phyloP scores from a whole-genome alignment of 208 protist species.

The Leishmania turanica region DNA sequence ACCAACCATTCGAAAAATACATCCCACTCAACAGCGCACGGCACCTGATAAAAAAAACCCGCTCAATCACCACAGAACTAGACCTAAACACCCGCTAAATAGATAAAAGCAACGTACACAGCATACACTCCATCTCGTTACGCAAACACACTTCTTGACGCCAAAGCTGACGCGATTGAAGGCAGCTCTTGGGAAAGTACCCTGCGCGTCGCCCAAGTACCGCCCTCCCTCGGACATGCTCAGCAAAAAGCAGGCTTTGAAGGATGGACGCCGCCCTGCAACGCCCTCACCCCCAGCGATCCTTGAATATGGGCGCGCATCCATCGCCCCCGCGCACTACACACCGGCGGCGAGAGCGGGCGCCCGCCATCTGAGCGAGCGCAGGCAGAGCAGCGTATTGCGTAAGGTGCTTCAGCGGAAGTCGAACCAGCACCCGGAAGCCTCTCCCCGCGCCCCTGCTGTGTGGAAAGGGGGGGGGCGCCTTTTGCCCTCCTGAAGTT shows the following conservation, averaged over 20 bases:
- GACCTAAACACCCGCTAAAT: no score
- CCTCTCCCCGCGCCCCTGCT: no score
- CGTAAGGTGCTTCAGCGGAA: background rate
- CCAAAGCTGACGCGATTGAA: background rate
- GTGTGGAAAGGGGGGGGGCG: background rate
- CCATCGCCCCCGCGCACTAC: background rate
- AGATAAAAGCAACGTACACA: no score
- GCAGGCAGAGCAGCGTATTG: background rate
- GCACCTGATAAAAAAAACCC: fast-evolving
- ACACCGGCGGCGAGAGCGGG: background rate
- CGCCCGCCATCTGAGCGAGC: background rate
- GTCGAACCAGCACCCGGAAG: background rate
- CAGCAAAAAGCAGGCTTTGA: background rate
- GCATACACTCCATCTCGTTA: no score
- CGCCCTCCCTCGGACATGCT: background rate
- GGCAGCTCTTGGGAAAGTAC: background rate
- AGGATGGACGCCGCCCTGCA: background rate
- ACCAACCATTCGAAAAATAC: no score
- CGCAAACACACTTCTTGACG: background rate
- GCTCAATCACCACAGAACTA: no score
- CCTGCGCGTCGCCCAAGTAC: background rate
- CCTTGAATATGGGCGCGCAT: no score
- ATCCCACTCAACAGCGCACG: no score
- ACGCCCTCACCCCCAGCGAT: background rate
- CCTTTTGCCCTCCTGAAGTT: no score